Evolutionary conservation across 495 filamentous ascomycete species (phyloP).

Genomic region (Trypethelium eluteriae): DNA sequence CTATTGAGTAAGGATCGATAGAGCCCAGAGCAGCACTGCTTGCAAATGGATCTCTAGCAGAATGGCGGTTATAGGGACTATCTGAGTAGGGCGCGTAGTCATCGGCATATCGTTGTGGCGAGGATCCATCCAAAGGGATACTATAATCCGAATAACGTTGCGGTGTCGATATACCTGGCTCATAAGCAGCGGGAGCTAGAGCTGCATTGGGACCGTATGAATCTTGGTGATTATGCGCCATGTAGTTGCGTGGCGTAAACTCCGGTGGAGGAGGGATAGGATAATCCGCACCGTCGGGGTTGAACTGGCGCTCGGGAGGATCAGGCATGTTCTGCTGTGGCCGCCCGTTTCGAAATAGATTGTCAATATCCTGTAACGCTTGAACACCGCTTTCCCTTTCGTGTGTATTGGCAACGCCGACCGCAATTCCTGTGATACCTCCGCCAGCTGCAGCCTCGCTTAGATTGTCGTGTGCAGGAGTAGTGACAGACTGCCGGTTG

Average conservation of each 20-base stretch:
- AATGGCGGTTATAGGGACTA: constrained; percentile 40
- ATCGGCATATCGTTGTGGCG: constrained; percentile 26
- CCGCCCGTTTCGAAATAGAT: constrained; percentile 32
- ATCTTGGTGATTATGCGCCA: constrained; percentile 8
- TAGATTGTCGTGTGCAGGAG: constrained; percentile 70
- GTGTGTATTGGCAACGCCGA: constrained; percentile 64
- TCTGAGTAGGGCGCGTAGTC: constrained; percentile 29
- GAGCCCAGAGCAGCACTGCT: constrained; percentile 36
- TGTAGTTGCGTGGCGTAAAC: background rate
- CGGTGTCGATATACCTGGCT: background rate
- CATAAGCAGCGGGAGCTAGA: background rate
- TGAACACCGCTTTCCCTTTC: constrained; percentile 65
- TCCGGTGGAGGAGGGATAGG: background rate
- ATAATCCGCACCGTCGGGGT: constrained; percentile 14
- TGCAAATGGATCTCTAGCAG: constrained; percentile 40
- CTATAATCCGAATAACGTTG: background rate
- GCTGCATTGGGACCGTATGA: constrained; percentile 14
- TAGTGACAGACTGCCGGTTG: constrained; percentile 45
- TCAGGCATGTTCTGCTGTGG: constrained; percentile 10
- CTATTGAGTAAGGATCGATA: constrained; percentile 72
- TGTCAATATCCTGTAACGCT: constrained; percentile 50
- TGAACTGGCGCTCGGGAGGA: constrained; percentile 35
- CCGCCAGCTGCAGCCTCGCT: constrained; percentile 58
- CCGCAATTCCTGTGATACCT: constrained; percentile 68
- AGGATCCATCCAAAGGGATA: constrained; percentile 8